A percentile compares a stretch with the other conserved stretches of the same genome.
Conservation (phyloP, 1,284 basidiomycete species). For the Malassezia psittaci region DNA sequence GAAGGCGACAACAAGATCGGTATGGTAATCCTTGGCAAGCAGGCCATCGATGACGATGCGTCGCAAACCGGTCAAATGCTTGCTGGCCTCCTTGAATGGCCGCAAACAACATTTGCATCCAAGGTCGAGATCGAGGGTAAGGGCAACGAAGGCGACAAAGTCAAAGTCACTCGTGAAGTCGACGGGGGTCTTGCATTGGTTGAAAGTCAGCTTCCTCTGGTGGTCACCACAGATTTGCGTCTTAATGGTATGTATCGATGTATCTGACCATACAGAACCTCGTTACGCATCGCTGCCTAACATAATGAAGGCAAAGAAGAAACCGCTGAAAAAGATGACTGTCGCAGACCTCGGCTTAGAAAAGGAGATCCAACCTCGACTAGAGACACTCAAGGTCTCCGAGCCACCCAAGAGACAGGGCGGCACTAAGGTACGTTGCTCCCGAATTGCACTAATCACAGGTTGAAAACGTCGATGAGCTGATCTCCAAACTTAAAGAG, state of each 20-base stretch:
- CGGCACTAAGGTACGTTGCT: constrained; percentile 66
- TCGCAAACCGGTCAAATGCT: constrained; percentile 98
- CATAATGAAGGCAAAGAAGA: constrained; percentile 76
- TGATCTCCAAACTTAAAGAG: constrained; percentile 80
- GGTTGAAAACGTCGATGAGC: constrained; percentile 76
- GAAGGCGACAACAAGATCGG: constrained; percentile 59
- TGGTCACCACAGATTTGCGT: constrained; percentile 86
- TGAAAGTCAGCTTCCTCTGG: constrained; percentile 66
- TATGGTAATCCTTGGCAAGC: constrained; percentile 92
- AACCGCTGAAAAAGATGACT: constrained; percentile 76
- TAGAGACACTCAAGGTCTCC: constrained; percentile 80
- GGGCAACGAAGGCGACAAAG: constrained; percentile 57
- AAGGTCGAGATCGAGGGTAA: constrained; percentile 64
- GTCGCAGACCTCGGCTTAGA: constrained; percentile 68
- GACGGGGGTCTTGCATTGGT: constrained; percentile 86
- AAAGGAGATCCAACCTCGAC: constrained; percentile 61
- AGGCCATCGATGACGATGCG: constrained; percentile 93
- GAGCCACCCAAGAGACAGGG: constrained; percentile 86
- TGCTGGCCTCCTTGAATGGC: constrained; percentile 81
- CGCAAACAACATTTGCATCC: constrained; percentile 89
- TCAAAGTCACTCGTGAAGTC: constrained; percentile 75
- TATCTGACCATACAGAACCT: constrained; percentile 24
- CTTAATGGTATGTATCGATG: constrained; percentile 29
- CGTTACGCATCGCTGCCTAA: constrained; percentile 48
- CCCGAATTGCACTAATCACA: constrained; percentile 31